Percentiles rank a stretch among this genome's conserved stretches.
Conservation (phyloP, 2,329 filamentous ascomycete species). For the Elsinoe australis region DNA sequence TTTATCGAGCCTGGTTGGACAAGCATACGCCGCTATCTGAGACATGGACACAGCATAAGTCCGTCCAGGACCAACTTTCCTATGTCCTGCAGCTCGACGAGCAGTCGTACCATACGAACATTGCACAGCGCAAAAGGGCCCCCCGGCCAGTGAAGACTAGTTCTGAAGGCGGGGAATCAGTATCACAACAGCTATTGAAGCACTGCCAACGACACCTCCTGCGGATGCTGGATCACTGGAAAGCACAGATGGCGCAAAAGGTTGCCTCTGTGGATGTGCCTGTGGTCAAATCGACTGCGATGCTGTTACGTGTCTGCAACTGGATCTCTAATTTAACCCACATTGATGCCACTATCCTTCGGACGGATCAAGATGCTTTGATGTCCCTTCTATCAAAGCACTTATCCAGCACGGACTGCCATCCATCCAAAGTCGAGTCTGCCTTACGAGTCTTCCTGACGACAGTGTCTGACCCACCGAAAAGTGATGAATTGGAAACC, state of each 20-base stretch:
- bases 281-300: background rate
- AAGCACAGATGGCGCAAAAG: background rate
- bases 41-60: background rate
- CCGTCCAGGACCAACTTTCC: background rate
- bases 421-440: background rate
- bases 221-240: background rate
- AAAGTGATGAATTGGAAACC: background rate
- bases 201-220: background rate
- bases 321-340: background rate
- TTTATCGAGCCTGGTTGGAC: background rate
- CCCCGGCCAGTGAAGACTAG: no score
- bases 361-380: background rate
- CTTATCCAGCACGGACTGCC: background rate
- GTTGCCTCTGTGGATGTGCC: background rate
- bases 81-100: slow-evolving; percentile 9
- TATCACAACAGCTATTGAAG: background rate
- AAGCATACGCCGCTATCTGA: background rate
- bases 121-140: no score
- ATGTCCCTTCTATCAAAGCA: background rate
- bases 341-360: background rate
- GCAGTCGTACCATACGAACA: no score
- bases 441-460: background rate
- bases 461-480: no score
- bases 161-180: background rate
- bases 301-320: background rate